phyloP scores from a whole-genome alignment of 1,139 yeast species.

The Pneumocystis carinii region DNA sequence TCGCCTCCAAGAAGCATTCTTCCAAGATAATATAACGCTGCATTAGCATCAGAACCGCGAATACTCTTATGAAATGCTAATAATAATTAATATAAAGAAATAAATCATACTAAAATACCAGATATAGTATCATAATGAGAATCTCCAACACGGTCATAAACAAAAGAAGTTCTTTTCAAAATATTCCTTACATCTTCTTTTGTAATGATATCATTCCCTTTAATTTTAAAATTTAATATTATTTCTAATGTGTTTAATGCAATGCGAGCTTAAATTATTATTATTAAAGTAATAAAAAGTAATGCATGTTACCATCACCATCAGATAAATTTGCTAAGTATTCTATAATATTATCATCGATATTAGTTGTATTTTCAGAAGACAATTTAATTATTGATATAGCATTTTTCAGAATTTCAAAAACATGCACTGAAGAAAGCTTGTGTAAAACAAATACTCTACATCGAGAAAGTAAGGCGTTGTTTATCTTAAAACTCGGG shows the following conservation, averaged over 20 bases:
- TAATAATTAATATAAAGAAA: background rate
- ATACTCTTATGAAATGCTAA: conserved; percentile 61
- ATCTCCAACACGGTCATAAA: conserved; percentile 81
- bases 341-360: conserved; percentile 38
- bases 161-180: conserved; percentile 39
- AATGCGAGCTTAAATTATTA: conserved; percentile 37
- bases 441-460: conserved; percentile 72
- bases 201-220: conserved; percentile 2
- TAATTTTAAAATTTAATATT: conserved; percentile 19
- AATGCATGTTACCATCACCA: conserved; percentile 39
- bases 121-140: conserved; percentile 88
- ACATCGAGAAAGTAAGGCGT: conserved; percentile 76
- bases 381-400: conserved; percentile 14
- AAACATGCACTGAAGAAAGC: conserved; percentile 40
- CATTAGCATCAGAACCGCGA: conserved; percentile 78
- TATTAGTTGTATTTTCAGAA: background rate
- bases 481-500: conserved; percentile 80
- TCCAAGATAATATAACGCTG: conserved; percentile 71
- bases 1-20: conserved; percentile 87
- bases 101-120: conserved; percentile 28
- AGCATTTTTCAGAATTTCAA: conserved; percentile 47
- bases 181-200: conserved; percentile 29
- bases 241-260: conserved; percentile 66
- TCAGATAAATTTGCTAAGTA: conserved; percentile 66
- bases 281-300: background rate